Evolutionary conservation across 768 basidiomycete genomes (phyloP), one percentile per base, ranked within the genome.

Genomic region (Rhodotorula graminis): DNA sequence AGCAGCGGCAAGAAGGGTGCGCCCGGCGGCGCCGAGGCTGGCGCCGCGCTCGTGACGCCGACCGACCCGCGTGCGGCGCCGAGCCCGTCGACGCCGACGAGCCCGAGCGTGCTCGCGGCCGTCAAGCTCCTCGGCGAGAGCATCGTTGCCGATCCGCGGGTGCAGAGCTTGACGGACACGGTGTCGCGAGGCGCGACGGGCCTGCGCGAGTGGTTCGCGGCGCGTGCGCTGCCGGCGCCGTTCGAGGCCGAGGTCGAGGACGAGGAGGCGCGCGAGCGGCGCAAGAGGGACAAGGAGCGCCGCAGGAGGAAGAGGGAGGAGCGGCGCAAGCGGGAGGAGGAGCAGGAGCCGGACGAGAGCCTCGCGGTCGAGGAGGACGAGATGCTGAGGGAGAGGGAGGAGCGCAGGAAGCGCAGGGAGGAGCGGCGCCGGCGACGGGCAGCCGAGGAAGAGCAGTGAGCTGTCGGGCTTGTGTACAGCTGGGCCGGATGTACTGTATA

Each of bases 41-140:
- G 21, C 31, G 25, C 4, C 47, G 47, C 27, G 31, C 12, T 21
- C 5, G 15, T 27, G 27, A 46, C 44, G 44, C 44, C 44, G 44
- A 46, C 44, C 44, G 18, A 46, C 14, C 60, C 49, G 12, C 31
- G 42, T 31, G 56, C 50, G 16, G 60, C 57, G 18, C 53, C 57
- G 19, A 37, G 55, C 19, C 37, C 33, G n/a, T 19, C 15, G 44
- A 42, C 52, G 15, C 65, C 61, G 18, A 16, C 11, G 1, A 47
- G 69, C 16, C 74, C 70, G 47, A 63, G 70, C 4, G 61, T 75
- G 14, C 55, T 71, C 56, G 74, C 57, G 7, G 31, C 70, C 42
- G 64, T 61, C 19, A 55, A 31, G 44, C 70, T 67, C 21, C 61
- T 72, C 44, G 65, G 70, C 8, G 12, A 37, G 7, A 56, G 56